These are phyloP conservation scores for Suhomyces kilbournensis DNA, from an alignment of 805 yeast genomes.

Conservation along the genomic window DNA sequence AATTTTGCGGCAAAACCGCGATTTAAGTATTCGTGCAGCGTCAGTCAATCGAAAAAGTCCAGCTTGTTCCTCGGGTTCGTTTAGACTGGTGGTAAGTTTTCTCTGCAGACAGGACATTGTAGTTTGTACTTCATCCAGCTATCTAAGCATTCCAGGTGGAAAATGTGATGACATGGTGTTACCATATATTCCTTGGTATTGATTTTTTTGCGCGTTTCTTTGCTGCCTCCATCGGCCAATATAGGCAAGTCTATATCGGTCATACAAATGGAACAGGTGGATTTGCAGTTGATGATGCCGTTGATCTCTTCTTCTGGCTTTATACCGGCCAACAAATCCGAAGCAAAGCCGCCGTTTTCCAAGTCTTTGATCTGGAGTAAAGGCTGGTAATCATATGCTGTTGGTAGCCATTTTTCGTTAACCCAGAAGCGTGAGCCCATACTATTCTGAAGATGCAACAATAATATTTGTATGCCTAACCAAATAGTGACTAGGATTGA, in stretches of 20 bases:
- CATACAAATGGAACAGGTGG: conserved; percentile 93
- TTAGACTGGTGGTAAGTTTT: conserved; percentile 77
- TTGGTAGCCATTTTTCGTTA: conserved; percentile 71
- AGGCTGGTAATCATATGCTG: conserved; percentile 82
- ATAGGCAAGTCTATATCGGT: conserved; percentile 62
- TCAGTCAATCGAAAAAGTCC: neutral
- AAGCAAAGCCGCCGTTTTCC: conserved; percentile 55
- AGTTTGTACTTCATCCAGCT: conserved; percentile 91
- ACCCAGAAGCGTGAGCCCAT: conserved; percentile 83
- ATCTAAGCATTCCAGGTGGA: conserved; percentile 86
- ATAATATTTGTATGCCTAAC: conserved; percentile 55
- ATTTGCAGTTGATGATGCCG: conserved; percentile 39
- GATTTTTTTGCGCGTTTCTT: conserved; percentile 5
- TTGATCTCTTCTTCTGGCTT: conserved; percentile 20
- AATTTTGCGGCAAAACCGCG: neutral
- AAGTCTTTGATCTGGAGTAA: conserved; percentile 55
- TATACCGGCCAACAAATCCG: conserved; percentile 44
- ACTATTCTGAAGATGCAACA: conserved; percentile 60
- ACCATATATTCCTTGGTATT: conserved; percentile 55
- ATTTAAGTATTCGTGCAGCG: neutral
- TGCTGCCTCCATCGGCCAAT: conserved; percentile 13
- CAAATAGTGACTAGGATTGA: conserved; percentile 49
- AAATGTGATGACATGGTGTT: conserved; percentile 88
- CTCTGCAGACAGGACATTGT: conserved; percentile 92
- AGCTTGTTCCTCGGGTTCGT: conserved; percentile 4